A percentile compares a stretch with the other conserved stretches of the same genome.
phyloP scores from a whole-genome alignment of 495 filamentous ascomycete species.

The Rhypophila decipiens region DNA sequence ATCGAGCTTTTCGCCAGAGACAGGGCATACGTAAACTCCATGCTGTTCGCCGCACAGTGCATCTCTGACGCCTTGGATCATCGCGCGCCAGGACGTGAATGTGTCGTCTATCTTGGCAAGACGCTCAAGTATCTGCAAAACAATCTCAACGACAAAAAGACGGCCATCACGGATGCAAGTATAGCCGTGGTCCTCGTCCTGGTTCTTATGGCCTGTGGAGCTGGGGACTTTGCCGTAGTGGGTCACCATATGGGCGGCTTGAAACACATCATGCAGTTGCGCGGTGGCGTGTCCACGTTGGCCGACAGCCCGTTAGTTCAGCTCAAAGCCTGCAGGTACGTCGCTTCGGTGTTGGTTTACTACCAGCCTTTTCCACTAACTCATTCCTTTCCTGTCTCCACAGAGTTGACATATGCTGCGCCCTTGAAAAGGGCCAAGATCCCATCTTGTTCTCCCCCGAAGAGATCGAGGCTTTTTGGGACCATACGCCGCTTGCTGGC shows the following conservation, averaged over 20 bases:
- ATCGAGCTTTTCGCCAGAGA: slow-evolving; percentile 12
- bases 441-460: too few relatives aligned
- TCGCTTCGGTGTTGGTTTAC: too few relatives aligned
- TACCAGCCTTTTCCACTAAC: too few relatives aligned
- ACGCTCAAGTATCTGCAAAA: slow-evolving; percentile 6
- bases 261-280: slow-evolving; percentile 27
- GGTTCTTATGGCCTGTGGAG: slow-evolving; percentile 21
- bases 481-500: too few relatives aligned
- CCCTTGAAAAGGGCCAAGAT: too few relatives aligned
- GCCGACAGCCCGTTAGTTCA: slow-evolving; percentile 11
- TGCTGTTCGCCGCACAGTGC: slow-evolving; percentile 7
- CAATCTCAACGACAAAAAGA: slow-evolving; percentile 2
- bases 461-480: too few relatives aligned
- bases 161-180: slow-evolving; percentile 19
- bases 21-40: slow-evolving; percentile 11
- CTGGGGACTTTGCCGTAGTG: slow-evolving; percentile 18
- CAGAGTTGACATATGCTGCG: too few relatives aligned
- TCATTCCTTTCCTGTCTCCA: too few relatives aligned
- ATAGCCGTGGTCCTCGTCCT: slow-evolving; percentile 26
- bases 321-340: slow-evolving; percentile 14
- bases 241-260: slow-evolving; percentile 31
- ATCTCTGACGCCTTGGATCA: slow-evolving; percentile 8
- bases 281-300: slow-evolving; percentile 22
- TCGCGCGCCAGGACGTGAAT: background rate
- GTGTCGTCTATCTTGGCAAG: slow-evolving; percentile 6